Conservation (phyloP, 441 rosid species). For the Erodium texanum region DNA sequence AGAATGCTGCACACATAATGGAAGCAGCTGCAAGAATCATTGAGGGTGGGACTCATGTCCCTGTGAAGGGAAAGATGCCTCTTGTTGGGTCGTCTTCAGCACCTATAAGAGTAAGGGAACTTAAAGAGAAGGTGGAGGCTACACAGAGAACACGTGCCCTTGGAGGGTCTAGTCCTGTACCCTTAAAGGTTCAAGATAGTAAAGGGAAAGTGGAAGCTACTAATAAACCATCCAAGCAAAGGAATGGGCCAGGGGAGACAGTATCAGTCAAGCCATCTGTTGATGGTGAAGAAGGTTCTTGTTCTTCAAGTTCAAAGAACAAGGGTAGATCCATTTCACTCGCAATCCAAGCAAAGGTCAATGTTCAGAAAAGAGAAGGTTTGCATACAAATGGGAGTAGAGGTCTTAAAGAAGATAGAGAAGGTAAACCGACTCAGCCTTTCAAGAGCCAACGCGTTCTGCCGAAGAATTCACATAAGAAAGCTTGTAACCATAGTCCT, state of each 20-base stretch:
- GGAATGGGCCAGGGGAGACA: conserved; percentile 52
- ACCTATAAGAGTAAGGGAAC: conserved; percentile 55
- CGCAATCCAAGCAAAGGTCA: conserved; percentile 83
- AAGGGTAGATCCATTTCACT: conserved; percentile 71
- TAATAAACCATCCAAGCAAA: conserved; percentile 36
- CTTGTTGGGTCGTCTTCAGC: conserved; percentile 49
- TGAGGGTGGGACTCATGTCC: conserved; percentile 45
- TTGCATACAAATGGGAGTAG: conserved; percentile 38
- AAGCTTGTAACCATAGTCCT: conserved; percentile 27
- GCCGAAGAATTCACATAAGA: conserved; percentile 46
- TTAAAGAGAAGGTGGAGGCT: conserved; percentile 61
- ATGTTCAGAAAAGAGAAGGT: conserved; percentile 71
- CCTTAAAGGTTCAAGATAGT: conserved; percentile 37
- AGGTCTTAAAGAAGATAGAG: conserved; percentile 39
- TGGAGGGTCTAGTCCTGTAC: conserved; percentile 29
- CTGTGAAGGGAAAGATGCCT: conserved; percentile 41
- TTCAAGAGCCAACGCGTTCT: conserved; percentile 46
- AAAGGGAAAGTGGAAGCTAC: conserved; percentile 48
- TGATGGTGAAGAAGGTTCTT: conserved; percentile 32
- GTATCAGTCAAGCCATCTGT: conserved; percentile 27
- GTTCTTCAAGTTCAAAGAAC: conserved; percentile 31
- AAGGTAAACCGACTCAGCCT: conserved; percentile 40
- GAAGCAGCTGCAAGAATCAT: conserved; percentile 91
- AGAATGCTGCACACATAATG: conserved; percentile 87
- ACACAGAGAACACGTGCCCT: conserved; percentile 36